Percentiles rank a stretch among this genome's conserved stretches.
Evolutionary conservation across 2,329 filamentous ascomycete genomes (phyloP).

Genomic region (Xylaria polymorpha): DNA sequence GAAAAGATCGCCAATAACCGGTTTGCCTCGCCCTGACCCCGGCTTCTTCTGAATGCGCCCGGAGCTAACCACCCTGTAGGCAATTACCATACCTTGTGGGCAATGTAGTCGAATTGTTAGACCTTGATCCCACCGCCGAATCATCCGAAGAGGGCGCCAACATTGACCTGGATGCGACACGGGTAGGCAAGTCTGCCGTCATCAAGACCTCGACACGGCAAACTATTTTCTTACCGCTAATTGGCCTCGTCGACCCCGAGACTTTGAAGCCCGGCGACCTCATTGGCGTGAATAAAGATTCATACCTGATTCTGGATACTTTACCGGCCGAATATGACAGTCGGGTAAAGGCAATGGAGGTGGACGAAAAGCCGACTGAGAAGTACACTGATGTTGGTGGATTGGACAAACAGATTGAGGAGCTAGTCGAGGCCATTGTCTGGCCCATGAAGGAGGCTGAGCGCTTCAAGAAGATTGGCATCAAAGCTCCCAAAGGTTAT

Average conservation of each 20-base stretch:
- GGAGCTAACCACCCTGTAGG: conserved; percentile 60
- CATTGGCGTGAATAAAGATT: conserved; percentile 99
- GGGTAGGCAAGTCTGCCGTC: conserved; percentile 97
- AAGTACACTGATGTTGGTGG: conserved; percentile 99
- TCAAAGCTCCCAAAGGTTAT: conserved; percentile 98
- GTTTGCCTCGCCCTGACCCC: conserved; percentile 60
- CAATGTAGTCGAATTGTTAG: conserved; percentile 96
- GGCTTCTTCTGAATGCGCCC: not conserved
- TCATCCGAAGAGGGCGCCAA: conserved; percentile 98
- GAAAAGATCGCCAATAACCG: conserved; percentile 99
- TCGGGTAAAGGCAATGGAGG: conserved; percentile 99
- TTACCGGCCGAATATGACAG: conserved; percentile 98
- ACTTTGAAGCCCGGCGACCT: conserved; percentile 95
- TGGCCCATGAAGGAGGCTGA: conserved; percentile 99
- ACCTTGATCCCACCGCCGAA: conserved; percentile 95
- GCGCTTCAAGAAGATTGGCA: conserved; percentile 99
- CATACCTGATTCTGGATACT: conserved; percentile 95
- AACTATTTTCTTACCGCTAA: conserved; percentile 97
- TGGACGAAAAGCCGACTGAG: conserved; percentile 99
- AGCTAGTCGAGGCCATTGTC: conserved; percentile 96
- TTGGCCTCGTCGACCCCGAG: conserved; percentile 95
- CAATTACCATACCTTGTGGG: conserved; percentile 98
- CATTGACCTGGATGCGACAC: conserved; percentile 95
- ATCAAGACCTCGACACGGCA: conserved; percentile 99
- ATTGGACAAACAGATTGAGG: conserved; percentile 98